These are phyloP conservation scores for Glycyrrhiza uralensis DNA, from an alignment of 306 rosid species.

Conservation along the genomic window DNA sequence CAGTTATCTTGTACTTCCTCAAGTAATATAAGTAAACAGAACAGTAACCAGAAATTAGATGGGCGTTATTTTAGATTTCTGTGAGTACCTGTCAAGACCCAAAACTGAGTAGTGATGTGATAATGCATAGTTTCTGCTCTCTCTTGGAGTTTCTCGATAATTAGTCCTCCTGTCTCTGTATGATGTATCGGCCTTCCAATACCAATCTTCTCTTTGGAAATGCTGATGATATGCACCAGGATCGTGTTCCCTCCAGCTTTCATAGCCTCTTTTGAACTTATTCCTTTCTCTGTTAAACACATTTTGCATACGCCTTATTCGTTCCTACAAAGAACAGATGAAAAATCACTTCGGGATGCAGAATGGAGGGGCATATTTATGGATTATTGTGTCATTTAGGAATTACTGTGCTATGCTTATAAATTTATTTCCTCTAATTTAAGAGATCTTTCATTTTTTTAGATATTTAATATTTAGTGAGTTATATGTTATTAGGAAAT, in stretches of 20 bases:
- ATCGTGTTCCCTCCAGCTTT: slow-evolving; percentile 81
- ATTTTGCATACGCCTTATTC: slow-evolving; percentile 97
- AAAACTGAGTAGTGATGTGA: slow-evolving; percentile 91
- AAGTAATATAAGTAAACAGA: background rate
- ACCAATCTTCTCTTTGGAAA: slow-evolving; percentile 95
- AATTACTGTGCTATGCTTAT: background rate
- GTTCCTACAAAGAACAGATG: slow-evolving; percentile 56
- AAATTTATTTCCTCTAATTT: background rate
- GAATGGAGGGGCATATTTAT: background rate
- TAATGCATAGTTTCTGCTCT: slow-evolving; percentile 54
- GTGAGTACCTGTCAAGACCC: slow-evolving; percentile 91
- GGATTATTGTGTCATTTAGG: background rate
- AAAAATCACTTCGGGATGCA: slow-evolving; percentile 1
- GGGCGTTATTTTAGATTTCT: background rate
- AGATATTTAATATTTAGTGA: background rate
- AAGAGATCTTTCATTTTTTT: slow-evolving; percentile 1
- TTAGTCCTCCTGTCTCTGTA: slow-evolving; percentile 56
- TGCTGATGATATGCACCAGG: slow-evolving; percentile 63
- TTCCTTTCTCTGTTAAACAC: slow-evolving; percentile 97
- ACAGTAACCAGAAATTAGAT: background rate
- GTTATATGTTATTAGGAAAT: background rate
- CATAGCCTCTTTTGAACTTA: slow-evolving; percentile 66
- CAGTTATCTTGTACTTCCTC: background rate
- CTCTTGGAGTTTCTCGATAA: slow-evolving; percentile 65
- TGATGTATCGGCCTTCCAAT: slow-evolving; percentile 84